Evolutionary conservation across 2,329 filamentous ascomycete genomes (phyloP).

Genomic region (Coniella lustricola): DNA sequence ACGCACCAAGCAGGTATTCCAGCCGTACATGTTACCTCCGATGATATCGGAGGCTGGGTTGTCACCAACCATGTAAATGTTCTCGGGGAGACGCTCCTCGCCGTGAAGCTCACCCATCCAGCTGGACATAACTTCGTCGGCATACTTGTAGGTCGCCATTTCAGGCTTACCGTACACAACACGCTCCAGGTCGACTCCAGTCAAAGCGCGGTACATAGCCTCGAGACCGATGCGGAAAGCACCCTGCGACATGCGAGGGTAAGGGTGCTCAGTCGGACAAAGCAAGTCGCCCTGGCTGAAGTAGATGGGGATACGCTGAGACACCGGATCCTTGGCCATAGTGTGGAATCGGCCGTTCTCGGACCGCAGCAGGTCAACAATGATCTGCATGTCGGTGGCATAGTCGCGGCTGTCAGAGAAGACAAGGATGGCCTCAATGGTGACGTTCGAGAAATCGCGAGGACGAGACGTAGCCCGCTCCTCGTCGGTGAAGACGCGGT

Average conservation of each 20-base stretch:
- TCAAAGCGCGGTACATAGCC: constrained; percentile 65
- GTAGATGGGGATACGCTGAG: constrained; percentile 66
- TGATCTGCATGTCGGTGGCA: constrained; percentile 69
- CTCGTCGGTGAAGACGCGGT: constrained; percentile 59
- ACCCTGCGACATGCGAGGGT: constrained; percentile 64
- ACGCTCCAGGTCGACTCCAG: constrained; percentile 64
- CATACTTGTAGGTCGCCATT: constrained; percentile 70
- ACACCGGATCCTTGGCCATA: constrained; percentile 56
- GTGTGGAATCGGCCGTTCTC: constrained; percentile 62
- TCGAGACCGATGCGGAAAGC: constrained; percentile 70
- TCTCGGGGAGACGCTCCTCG: constrained; percentile 60
- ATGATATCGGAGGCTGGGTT: constrained; percentile 69
- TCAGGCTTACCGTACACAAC: constrained; percentile 72
- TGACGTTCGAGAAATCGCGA: constrained; percentile 63
- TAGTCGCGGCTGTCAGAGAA: constrained; percentile 70
- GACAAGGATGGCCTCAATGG: constrained; percentile 69
- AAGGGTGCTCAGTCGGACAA: constrained; percentile 59
- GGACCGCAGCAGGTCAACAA: constrained; percentile 63
- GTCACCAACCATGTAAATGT: constrained; percentile 72
- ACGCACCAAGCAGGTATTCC: constrained; percentile 73
- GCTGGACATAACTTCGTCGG: constrained; percentile 62
- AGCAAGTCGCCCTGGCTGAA: constrained; percentile 42
- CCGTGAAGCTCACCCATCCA: constrained; percentile 75
- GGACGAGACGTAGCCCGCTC: constrained; percentile 62
- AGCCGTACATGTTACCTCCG: constrained; percentile 73